Evolutionary conservation across 139 green algal species (phyloP).

Genomic region (Chlorella sp.): DNA sequence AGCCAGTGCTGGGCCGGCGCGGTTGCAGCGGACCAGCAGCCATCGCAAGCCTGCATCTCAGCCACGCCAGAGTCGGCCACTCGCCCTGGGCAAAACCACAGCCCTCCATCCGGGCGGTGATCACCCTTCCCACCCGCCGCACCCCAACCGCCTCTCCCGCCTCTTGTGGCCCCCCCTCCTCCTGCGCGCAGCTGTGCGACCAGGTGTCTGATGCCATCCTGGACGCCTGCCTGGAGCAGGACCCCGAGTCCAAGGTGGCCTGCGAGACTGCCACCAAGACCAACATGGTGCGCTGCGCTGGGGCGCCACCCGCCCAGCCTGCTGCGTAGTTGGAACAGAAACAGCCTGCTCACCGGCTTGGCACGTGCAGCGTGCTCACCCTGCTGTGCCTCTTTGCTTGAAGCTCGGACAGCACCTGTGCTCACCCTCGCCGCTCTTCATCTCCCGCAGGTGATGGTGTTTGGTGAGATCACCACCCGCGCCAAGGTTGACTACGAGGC

Average conservation of each 20-base stretch:
- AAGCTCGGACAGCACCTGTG: too few species aligned
- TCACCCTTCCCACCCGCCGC: too few species aligned
- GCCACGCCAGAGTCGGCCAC: too few species aligned
- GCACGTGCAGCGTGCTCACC: too few species aligned
- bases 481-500: slow-evolving; percentile 99
- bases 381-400: too few species aligned
- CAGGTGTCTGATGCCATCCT: slow-evolving; percentile 99
- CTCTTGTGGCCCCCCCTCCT: neutral
- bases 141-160: neutral
- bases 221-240: slow-evolving; percentile 97
- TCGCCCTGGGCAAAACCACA: too few species aligned
- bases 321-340: too few species aligned
- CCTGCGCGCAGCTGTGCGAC: slow-evolving; percentile 3
- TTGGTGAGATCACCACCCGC: slow-evolving; percentile 99
- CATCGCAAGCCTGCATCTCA: too few species aligned
- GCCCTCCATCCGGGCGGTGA: too few species aligned
- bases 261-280: slow-evolving; percentile 99
- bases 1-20: too few species aligned
- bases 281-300: slow-evolving; percentile 85
- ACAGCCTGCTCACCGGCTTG: too few species aligned
- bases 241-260: slow-evolving; percentile 96
- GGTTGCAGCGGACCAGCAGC: too few species aligned
- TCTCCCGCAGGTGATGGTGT: slow-evolving; percentile 92
- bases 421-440: neutral
- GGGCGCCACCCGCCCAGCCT: neutral